Base-by-base conservation (phyloP, 148 eudicot species). In the Selenicereus undatus region DNA sequence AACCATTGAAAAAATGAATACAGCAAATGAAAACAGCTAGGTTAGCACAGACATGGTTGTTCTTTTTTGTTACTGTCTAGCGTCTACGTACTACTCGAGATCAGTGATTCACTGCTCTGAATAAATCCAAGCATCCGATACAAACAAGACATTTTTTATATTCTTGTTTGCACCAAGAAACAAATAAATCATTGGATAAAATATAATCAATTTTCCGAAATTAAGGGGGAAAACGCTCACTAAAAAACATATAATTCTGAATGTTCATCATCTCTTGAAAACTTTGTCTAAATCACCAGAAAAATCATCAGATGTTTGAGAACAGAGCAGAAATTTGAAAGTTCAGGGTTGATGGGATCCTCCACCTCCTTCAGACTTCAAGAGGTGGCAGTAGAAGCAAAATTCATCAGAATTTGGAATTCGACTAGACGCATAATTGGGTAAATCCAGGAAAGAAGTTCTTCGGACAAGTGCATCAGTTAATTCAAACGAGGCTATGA, bases 11-110 rank as follows among this genome's bases (percentile, higher is more conserved):
- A 48, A 74, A 22, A 22, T 76, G 56, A 27, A 21, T 18, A 32
- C 5, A 76, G 29, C 36, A 29, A 26, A 73, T 39, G 66, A 73
- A 66, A 83, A 79, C 85, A 83, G 75, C 85, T 83, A 66, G 82
- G 75, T 75, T 48, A 83, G 70, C 75, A 79, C 54, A 74, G 36
- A 73, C 35, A 51, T 79, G 82, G 82, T 65, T 74, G 79, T 52
- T 56, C 45, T 18, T 75, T 69, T 79, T 79, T 69, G 78, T 62
- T 43, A 78, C 42, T 78, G 62, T 75, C 52, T 43, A 29, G 18
- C 43, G 70, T 73, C 36, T 17, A 74, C 70, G 69, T 45, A 64
- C 29, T 48, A 73, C n/a, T 73, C 81, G 78, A 78, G 81, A 78
- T 50, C 73, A n/a, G n/a, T n/a, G n/a, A n/a, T n/a, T n/a, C n/a